phyloP scores from a whole-genome alignment of 2,329 filamentous ascomycete species.

The Botryosphaeria dothidea region DNA sequence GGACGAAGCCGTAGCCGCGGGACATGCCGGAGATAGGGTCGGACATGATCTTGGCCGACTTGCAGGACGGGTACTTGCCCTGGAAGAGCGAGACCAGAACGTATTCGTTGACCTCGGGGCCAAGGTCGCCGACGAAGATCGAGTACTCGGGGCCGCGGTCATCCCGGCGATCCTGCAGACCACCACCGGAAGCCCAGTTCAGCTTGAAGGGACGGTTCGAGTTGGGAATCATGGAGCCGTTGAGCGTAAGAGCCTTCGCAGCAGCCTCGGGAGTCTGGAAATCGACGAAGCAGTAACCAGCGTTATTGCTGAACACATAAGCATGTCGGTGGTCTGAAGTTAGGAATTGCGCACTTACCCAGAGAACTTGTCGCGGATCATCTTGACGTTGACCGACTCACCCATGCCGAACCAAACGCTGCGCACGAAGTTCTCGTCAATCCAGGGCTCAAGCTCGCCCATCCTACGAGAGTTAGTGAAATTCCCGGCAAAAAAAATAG shows the following conservation, averaged over 20 bases:
- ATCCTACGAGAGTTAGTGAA: conserved; percentile 63
- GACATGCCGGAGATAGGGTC: conserved; percentile 98
- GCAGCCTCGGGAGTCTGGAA: conserved; percentile 82
- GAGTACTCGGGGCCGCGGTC: conserved; percentile 95
- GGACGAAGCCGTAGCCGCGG: conserved; percentile 95
- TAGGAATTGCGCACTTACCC: conserved; percentile 61
- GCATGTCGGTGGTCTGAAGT: conserved; percentile 19
- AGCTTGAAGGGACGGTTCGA: conserved; percentile 95
- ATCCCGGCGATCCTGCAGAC: conserved; percentile 90
- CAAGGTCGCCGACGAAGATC: conserved; percentile 97
- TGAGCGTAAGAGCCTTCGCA: conserved; percentile 85
- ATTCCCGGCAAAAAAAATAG: background rate
- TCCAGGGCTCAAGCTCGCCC: conserved; percentile 98
- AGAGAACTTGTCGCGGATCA: conserved; percentile 98
- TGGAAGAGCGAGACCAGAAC: conserved; percentile 97
- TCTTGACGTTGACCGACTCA: conserved; percentile 97
- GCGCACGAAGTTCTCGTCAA: conserved; percentile 98
- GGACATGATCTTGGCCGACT: conserved; percentile 99
- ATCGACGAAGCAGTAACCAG: conserved; percentile 98
- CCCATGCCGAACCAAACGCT: conserved; percentile 92
- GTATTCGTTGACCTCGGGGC: conserved; percentile 98
- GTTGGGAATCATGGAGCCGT: conserved; percentile 88
- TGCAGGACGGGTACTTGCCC: conserved; percentile 93
- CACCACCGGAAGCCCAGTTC: conserved; percentile 98
- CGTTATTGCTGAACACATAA: conserved; percentile 75